Percentiles rank a stretch among this genome's conserved stretches.
Conservation (phyloP, 345 rosid genomes). For the Aquilaria malaccensis region DNA sequence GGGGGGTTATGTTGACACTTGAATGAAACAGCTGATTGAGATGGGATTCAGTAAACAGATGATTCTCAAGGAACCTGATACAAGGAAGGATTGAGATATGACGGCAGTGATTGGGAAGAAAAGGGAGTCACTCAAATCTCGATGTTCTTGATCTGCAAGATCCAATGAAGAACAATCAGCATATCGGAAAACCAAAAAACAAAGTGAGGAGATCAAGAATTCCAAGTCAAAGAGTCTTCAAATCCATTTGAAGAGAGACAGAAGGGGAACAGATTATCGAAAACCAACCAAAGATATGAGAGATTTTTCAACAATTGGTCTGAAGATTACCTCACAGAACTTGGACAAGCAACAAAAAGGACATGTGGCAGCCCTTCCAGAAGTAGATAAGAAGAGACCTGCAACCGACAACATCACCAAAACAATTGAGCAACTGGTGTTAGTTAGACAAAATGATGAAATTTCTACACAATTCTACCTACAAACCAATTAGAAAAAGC, state of each 20-base stretch:
- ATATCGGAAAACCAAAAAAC: not conserved
- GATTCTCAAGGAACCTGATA: not conserved
- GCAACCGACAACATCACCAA: slow-evolving; percentile 8
- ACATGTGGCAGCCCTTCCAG: not conserved
- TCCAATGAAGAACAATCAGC: slow-evolving; percentile 3
- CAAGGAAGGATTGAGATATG: not conserved
- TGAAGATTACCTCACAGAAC: slow-evolving; percentile 10
- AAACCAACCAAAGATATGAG: not conserved
- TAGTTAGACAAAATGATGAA: not conserved
- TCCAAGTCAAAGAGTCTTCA: not conserved
- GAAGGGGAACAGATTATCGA: not conserved
- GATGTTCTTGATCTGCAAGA: slow-evolving; percentile 24
- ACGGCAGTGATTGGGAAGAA: not conserved
- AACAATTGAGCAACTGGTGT: slow-evolving; percentile 3
- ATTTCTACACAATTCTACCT: not conserved
- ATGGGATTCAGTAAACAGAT: not conserved
- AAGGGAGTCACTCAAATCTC: slow-evolving; percentile 6
- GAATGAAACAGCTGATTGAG: no score
- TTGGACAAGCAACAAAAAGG: slow-evolving; percentile 6
- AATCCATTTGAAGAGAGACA: not conserved
- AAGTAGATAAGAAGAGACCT: slow-evolving; percentile 8
- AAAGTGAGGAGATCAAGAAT: not conserved
- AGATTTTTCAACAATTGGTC: not conserved
- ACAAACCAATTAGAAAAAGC: not conserved
- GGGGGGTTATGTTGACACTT: not conserved